Evolutionary conservation across 1,139 yeast genomes (phyloP), one percentile per base, ranked within the genome.

Genomic region (Suhomyces bokatorum): DNA sequence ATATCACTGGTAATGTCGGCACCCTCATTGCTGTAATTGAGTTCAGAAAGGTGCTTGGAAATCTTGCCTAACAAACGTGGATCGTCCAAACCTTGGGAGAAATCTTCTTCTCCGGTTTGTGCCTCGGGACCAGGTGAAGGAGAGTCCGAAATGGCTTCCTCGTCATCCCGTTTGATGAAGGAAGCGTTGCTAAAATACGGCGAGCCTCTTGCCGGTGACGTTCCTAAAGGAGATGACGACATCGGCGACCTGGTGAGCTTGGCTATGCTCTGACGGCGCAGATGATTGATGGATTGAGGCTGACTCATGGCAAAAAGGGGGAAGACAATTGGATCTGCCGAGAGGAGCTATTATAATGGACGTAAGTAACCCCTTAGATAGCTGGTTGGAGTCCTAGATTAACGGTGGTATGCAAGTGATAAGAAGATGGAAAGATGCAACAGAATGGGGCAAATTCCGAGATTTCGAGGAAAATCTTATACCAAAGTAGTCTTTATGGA

Each of bases 41-140:
- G 41, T 17, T 51, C 44, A 7, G 63, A 62, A 35, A 70, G 56
- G 49, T 70, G 75, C 39, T 64, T 64, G 14, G 63, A 59, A 5
- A 70, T 59, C 44, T 55, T 59, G 29, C 56, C 54, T 6, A 60
- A 45, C 28, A 64, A 37, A 24, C 53, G 54, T 0, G 69, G 66
- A 45, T 68, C 63, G 35, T 55, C 58, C 1, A 60, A 44, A 2
- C 67, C 67, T 4, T 48, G 43, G 13, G 64, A 48, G 32, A 59
- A 40, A 66, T 57, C 28, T 20, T 48, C 43, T 7, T 39, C 46
- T n/a, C 35, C 42, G 1, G 32, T 46, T n/a, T 40, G 35, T 8
- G 45, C 47, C n/a, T 40, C 43, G 6, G 47, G 39, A 9, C 28
- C 31, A 4, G 43, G 40, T 10, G 50, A 45, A 6, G 48, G 46